phyloP scores from a whole-genome alignment of 2,329 filamentous ascomycete species.

The Xylaria hypoxylon region DNA sequence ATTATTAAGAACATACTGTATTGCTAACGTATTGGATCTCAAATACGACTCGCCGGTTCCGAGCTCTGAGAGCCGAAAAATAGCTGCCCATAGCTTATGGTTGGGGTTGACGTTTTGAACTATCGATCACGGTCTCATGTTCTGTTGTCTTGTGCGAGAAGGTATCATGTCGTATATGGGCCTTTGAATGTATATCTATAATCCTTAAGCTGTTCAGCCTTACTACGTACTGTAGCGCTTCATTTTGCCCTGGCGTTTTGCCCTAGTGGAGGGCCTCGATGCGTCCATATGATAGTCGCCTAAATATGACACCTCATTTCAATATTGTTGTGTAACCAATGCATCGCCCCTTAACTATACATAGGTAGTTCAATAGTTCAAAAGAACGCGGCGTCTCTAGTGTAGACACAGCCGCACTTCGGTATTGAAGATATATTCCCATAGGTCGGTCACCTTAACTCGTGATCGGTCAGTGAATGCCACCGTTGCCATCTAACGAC shows the following conservation, averaged over 20 bases:
- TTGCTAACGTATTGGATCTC: conserved; percentile 43
- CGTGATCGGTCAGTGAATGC: neutral
- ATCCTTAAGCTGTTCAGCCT: conserved; percentile 6
- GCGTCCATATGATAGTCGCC: neutral
- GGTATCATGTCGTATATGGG: neutral
- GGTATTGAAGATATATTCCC: neutral
- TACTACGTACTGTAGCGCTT: neutral
- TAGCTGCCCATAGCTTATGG: conserved; percentile 38
- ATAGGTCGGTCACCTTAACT: neutral
- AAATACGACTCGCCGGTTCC: conserved; percentile 35
- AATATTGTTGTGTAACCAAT: conserved; percentile 13
- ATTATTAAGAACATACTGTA: neutral
- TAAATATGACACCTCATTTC: neutral
- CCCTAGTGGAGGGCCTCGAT: conserved; percentile 1
- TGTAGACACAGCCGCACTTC: conserved; percentile 4
- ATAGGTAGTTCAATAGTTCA: neutral
- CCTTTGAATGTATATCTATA: conserved; percentile 18
- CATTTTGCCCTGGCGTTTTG: neutral
- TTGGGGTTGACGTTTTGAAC: neutral
- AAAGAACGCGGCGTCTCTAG: neutral
- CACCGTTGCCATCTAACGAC: too few relatives aligned
- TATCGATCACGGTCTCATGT: neutral
- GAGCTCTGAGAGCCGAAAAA: conserved; percentile 39
- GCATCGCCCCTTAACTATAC: neutral
- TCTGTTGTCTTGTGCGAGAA: neutral